Evolutionary conservation across 495 filamentous ascomycete genomes (phyloP), one percentile per base, ranked within the genome.

Genomic region (Penicillium ochrochloron): DNA sequence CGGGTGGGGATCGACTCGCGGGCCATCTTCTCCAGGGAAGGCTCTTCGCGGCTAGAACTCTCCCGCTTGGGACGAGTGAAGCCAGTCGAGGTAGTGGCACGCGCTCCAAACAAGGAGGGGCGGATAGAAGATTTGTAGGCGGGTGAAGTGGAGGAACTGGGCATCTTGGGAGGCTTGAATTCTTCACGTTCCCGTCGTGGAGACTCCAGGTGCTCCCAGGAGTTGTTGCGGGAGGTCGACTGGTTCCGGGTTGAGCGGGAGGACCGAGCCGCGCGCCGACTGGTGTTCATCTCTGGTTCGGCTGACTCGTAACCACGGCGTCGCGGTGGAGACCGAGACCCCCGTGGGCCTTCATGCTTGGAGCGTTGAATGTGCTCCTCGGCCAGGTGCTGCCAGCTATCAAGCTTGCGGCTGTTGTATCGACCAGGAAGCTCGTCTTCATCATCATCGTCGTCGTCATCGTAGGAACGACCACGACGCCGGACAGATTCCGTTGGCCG

Each of bases 281-380:
- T 68, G 9, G 68, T 51, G 33, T 65, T 62, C 3, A 67, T 65
- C 42, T 79, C 76, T 66, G 75, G 76, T 66, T 81, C 79, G 19
- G 66, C 64, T 4, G 74, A 70, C 15, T 80, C 77, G 65, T 74
- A 73, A 64, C 67, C 69, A 70, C 64, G 70, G 70, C 60, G 54
- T 39, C 65, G 71, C 21, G 48, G 75, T 61, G 77, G 78, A 35
- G 78, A 80, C 51, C 66, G 73, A 25, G 75, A 76, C 8, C 66
- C 23, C 44, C 70, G 71, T 8, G 68, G 66, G 17, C 63, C 53
- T 35, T 77, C 70, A 48, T 76, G 60, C 55, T 70, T 74, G 51
- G 76, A 73, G 21, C 73, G 73, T 55, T 66, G 66, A 37, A 84
- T 82, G 52, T 84, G 80, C 35, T 82, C 71, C 34, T 67, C 57